Evolutionary conservation across 148 eudicot genomes (phyloP).

Genomic region (Pharnaceum exiguum): DNA sequence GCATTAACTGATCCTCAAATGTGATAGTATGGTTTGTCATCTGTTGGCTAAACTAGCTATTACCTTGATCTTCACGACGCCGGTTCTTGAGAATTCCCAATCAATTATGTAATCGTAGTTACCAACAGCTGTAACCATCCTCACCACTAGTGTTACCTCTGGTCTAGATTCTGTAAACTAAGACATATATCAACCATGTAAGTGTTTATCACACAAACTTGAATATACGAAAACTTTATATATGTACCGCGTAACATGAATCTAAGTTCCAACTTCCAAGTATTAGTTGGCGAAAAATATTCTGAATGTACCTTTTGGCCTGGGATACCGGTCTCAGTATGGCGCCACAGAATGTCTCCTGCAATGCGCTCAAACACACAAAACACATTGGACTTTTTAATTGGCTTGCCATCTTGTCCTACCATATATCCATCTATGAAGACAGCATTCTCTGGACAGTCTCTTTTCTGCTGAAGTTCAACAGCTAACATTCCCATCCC

Average conservation of each 20-base stretch:
- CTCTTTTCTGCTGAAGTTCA: conserved; percentile 32
- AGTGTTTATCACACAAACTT: background rate
- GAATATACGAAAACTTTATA: background rate
- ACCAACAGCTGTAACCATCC: conserved; percentile 39
- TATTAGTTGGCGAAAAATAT: no score
- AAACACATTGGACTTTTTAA: conserved; percentile 22
- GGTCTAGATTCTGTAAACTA: conserved; percentile 36
- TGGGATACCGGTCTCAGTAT: conserved; percentile 35
- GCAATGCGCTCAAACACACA: conserved; percentile 39
- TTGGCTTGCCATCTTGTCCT: conserved; percentile 31
- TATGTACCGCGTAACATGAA: no score
- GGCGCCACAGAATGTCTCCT: conserved; percentile 58
- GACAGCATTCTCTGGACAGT: conserved; percentile 44
- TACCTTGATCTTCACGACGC: conserved; percentile 36
- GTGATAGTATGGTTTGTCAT: no score
- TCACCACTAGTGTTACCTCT: conserved; percentile 41
- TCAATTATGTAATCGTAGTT: conserved; percentile 51
- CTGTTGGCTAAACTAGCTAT: no score
- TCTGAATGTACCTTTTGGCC: conserved; percentile 32
- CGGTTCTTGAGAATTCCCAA: conserved; percentile 40
- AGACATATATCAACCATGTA: conserved; percentile 15
- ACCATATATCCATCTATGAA: conserved; percentile 43
- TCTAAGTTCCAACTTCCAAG: no score
- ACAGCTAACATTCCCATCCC: conserved; percentile 38
- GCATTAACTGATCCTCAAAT: no score